phyloP scores from a whole-genome alignment of 768 basidiomycete species.

The Tephrocybe sp. region DNA sequence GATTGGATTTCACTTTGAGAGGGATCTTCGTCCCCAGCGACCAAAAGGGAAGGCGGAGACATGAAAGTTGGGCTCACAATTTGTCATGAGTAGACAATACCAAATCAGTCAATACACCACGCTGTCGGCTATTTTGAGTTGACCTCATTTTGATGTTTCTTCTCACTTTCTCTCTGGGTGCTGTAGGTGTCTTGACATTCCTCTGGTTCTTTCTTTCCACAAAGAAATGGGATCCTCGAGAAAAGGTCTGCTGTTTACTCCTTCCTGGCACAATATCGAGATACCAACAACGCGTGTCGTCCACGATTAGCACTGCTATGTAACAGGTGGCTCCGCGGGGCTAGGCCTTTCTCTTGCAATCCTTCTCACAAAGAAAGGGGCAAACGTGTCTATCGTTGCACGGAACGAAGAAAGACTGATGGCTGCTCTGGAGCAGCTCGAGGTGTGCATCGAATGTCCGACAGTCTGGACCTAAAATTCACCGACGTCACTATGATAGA shows the following conservation, averaged over 20 bases:
- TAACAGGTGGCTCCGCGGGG: slow-evolving; percentile 87
- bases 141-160: slow-evolving; percentile 1
- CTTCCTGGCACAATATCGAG: not conserved
- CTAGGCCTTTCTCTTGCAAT: slow-evolving; percentile 77
- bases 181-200: slow-evolving; percentile 4
- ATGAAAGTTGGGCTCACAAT: slow-evolving; percentile 1
- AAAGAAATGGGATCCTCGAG: slow-evolving; percentile 43
- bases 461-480: slow-evolving; percentile 28
- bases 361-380: slow-evolving; percentile 65
- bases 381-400: slow-evolving; percentile 85
- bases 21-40: slow-evolving; percentile 8
- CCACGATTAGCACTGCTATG: slow-evolving; percentile 67
- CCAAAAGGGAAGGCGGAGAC: slow-evolving; percentile 3
- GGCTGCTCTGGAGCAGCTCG: slow-evolving; percentile 57
- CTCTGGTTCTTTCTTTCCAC: slow-evolving; percentile 19
- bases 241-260: slow-evolving; percentile 27
- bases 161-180: not conserved
- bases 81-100: not conserved
- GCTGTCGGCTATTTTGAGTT: slow-evolving; percentile 7
- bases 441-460: slow-evolving; percentile 50
- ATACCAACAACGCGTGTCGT: not conserved
- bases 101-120: not conserved
- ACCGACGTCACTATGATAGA: slow-evolving; percentile 31
- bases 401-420: slow-evolving; percentile 65
- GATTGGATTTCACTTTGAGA: slow-evolving; percentile 16